Evolutionary conservation across 106 monocot species (phyloP).

Genomic region (Platanthera guangdongensis): DNA sequence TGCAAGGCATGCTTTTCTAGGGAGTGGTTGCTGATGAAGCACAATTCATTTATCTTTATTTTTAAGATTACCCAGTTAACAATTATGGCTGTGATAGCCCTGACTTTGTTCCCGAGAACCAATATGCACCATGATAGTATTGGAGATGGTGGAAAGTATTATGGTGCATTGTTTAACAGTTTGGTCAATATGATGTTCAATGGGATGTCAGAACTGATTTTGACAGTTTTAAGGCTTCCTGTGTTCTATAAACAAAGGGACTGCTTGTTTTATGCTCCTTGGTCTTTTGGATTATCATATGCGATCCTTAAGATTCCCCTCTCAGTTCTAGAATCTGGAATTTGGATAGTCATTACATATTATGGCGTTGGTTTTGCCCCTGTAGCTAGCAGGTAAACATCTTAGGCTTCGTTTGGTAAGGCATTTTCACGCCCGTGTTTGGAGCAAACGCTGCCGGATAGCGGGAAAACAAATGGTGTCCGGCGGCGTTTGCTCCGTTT

Average conservation of each 20-base stretch:
- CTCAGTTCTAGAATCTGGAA: slow-evolving; percentile 43
- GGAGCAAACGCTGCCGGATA: too few relatives aligned
- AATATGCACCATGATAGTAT: slow-evolving; percentile 45
- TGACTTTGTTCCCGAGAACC: slow-evolving; percentile 57
- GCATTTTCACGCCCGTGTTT: too few relatives aligned
- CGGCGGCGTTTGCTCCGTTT: too few relatives aligned
- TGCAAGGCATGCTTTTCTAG: slow-evolving; percentile 57
- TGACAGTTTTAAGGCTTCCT: slow-evolving; percentile 55
- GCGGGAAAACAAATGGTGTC: too few relatives aligned
- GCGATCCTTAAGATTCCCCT: slow-evolving; percentile 44
- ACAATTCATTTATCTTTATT: slow-evolving; percentile 71
- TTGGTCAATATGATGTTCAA: slow-evolving; percentile 56
- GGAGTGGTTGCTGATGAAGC: slow-evolving; percentile 81
- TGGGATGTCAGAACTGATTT: slow-evolving; percentile 47
- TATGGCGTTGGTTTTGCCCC: slow-evolving; percentile 73
- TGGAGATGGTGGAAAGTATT: slow-evolving; percentile 38
- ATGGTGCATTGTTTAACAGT: slow-evolving; percentile 42
- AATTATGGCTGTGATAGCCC: slow-evolving; percentile 44
- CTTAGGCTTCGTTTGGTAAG: background rate
- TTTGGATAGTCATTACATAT: slow-evolving; percentile 65
- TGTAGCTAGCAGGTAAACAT: slow-evolving; percentile 33
- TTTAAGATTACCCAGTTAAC: slow-evolving; percentile 64
- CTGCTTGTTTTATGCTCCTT: slow-evolving; percentile 58
- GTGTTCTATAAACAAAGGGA: slow-evolving; percentile 79
- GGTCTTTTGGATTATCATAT: slow-evolving; percentile 57